A percentile compares a stretch with the other conserved stretches of the same genome.
phyloP scores from a whole-genome alignment of 129 eudicot species.

The Chrysanthemum lavandulifolium region DNA sequence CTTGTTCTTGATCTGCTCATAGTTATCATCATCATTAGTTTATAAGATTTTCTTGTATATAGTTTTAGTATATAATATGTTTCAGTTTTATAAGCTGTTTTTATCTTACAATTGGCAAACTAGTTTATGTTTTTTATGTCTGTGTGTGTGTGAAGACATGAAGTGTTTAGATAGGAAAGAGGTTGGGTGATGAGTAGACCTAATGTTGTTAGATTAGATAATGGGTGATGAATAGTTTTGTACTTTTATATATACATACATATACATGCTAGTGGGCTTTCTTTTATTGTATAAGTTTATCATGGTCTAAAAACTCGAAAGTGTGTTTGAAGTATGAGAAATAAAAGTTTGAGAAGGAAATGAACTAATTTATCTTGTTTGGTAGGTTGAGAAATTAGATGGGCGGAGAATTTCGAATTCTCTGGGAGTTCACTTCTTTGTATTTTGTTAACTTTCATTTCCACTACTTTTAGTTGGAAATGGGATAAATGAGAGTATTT shows the following conservation, averaged over 20 bases:
- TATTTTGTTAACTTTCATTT: no score
- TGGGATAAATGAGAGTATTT: no score
- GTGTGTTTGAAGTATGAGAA: no score
- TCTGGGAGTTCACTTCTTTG: no score
- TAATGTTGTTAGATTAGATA: slow-evolving; percentile 21
- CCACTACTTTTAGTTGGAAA: no score
- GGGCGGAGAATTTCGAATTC: no score
- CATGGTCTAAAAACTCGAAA: no score
- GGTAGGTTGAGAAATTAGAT: no score
- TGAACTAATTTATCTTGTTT: no score
- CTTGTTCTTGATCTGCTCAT: slow-evolving; percentile 23
- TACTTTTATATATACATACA: not conserved
- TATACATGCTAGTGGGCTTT: slow-evolving; percentile 27
- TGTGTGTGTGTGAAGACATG: not conserved
- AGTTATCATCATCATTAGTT: slow-evolving; percentile 16
- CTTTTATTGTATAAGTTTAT: not conserved
- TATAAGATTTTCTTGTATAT: slow-evolving; percentile 8
- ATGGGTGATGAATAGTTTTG: slow-evolving; percentile 1
- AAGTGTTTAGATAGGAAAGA: not conserved
- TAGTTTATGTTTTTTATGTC: not conserved
- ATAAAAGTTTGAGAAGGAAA: no score
- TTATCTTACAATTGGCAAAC: slow-evolving; percentile 18
- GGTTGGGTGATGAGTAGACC: slow-evolving; percentile 24
- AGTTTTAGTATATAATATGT: not conserved
- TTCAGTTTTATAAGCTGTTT: slow-evolving; percentile 13